These are phyloP conservation scores for Kurtzmaniella quercitrusa DNA, from an alignment of 1,139 yeast species.

Conservation along the genomic window DNA sequence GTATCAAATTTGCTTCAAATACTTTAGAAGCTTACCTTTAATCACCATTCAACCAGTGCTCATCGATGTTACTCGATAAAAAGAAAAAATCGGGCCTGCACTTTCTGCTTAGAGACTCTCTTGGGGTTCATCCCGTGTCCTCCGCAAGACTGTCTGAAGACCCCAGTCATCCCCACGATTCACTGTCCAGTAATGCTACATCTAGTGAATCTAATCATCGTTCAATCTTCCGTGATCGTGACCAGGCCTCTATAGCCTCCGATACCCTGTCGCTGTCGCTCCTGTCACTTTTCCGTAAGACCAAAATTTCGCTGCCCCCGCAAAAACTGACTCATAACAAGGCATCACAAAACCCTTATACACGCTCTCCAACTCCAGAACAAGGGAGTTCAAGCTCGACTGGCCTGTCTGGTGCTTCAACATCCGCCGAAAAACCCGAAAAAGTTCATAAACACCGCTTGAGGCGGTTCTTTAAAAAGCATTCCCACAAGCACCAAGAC, in stretches of 20 bases:
- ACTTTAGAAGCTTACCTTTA: background rate
- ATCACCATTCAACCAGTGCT: background rate
- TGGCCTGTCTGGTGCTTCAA: background rate
- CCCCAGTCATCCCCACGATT: background rate
- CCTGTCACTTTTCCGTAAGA: constrained; percentile 12
- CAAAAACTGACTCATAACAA: background rate
- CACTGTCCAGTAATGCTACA: background rate
- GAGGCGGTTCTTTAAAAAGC: constrained; percentile 35
- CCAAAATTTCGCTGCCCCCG: constrained; percentile 2
- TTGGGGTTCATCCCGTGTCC: background rate
- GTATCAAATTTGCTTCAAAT: background rate
- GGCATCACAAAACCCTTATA: background rate
- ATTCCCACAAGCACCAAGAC: constrained; percentile 20
- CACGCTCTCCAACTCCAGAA: background rate
- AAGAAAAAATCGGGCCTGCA: constrained; percentile 1
- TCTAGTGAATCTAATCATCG: background rate
- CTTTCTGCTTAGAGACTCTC: constrained; percentile 1
- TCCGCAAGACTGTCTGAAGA: background rate
- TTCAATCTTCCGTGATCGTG: constrained; percentile 2
- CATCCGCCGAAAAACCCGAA: background rate
- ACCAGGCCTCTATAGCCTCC: background rate
- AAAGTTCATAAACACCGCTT: constrained; percentile 11
- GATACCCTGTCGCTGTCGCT: constrained; percentile 10
- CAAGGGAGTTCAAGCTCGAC: background rate
- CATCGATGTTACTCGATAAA: constrained; percentile 2